A percentile compares a stretch with the other conserved stretches of the same genome.
Conservation (phyloP, 1,139 yeast species). For the Blastobotrys persicus region DNA sequence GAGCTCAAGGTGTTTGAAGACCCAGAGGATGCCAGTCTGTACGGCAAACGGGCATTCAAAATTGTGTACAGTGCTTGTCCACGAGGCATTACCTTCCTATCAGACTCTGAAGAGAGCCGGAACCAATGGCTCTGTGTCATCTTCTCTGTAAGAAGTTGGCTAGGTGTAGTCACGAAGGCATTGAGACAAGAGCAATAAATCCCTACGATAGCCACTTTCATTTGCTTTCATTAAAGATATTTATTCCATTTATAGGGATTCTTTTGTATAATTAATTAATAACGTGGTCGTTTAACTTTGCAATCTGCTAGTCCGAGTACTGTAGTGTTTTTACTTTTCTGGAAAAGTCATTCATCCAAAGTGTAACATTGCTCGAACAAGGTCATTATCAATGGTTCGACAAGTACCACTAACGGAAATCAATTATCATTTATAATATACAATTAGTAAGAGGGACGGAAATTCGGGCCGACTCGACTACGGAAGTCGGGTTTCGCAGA, state of each 20-base stretch:
- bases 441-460: too few species aligned
- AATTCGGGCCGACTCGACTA: too few species aligned
- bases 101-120: constrained; percentile 54
- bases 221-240: background rate
- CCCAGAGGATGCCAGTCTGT: constrained; percentile 33
- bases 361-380: too few species aligned
- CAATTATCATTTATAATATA: too few species aligned
- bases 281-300: background rate
- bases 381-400: too few species aligned
- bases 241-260: background rate
- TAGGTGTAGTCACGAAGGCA: background rate
- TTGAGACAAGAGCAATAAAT: background rate
- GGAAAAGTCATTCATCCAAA: too few species aligned
- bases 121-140: constrained; percentile 50
- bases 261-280: background rate
- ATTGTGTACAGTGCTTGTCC: constrained; percentile 56
- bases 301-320: background rate
- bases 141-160: background rate
- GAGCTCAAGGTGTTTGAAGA: constrained; percentile 41
- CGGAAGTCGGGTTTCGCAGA: too few species aligned
- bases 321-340: too few species aligned
- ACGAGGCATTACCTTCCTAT: constrained; percentile 62
- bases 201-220: too few species aligned
- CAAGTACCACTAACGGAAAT: too few species aligned
- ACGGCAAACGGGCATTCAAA: constrained; percentile 47